Conservation (phyloP, 2,329 filamentous ascomycete species). For the Clarireedia homoeocarpa region DNA sequence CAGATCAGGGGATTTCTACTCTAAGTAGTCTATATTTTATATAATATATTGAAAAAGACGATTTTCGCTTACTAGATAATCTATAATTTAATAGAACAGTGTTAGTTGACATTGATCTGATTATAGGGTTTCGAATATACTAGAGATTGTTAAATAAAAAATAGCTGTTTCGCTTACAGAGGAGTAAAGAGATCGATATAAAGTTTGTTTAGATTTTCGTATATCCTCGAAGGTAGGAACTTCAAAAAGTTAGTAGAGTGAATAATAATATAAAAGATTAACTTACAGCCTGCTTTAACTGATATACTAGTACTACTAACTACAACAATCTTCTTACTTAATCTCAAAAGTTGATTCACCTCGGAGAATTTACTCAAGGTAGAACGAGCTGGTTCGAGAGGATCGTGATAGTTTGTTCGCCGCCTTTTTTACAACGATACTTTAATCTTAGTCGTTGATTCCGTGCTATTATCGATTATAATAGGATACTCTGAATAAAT, state of each 20-base stretch:
- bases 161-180: slow-evolving; percentile 13
- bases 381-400: neutral
- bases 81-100: slow-evolving; percentile 15
- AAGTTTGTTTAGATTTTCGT: slow-evolving; percentile 16
- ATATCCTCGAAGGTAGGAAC: slow-evolving; percentile 19
- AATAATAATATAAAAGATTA: slow-evolving; percentile 6
- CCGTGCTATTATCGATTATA: no score
- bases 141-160: slow-evolving; percentile 14
- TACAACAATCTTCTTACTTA: neutral
- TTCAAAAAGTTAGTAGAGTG: slow-evolving; percentile 14
- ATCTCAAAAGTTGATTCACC: neutral
- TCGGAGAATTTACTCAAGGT: slow-evolving; percentile 1
- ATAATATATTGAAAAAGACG: slow-evolving; percentile 13
- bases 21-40: slow-evolving; percentile 16
- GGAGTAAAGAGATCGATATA: slow-evolving; percentile 17
- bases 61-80: slow-evolving; percentile 13
- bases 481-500: neutral
- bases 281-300: neutral
- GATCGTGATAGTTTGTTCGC: no score
- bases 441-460: no score
- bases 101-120: slow-evolving; percentile 14
- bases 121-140: slow-evolving; percentile 13
- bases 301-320: neutral
- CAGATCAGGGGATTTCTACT: slow-evolving; percentile 16
- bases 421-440: no score